Base-by-base conservation (phyloP, 805 yeast species). In the Brettanomyces nanus region DNA sequence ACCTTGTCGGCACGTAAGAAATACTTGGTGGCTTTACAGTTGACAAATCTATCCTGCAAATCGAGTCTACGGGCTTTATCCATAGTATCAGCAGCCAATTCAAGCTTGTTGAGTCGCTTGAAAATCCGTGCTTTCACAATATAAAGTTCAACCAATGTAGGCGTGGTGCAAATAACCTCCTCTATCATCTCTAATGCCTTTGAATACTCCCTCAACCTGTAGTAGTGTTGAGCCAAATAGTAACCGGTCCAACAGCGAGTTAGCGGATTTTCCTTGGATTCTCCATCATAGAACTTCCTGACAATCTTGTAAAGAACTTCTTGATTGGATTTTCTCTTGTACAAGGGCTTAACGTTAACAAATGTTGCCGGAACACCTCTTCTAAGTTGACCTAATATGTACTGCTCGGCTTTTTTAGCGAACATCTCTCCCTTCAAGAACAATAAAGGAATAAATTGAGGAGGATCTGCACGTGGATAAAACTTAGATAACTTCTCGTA, bases 301-400 rank as follows among this genome's bases (percentile, higher is more conserved):
- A 79, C 84, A 40, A 83, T 61, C 25, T 69, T 54, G 42, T 71
- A 77, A 40, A 85, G 69, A 3, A 68, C 45, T 6, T 49, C 45
- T 15, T 58, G 54, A 48, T 61, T 66, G 34, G 54, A 51, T 36
- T 44, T 63, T 35, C 66, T 71, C 39, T 65, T 69, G 61, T 85
- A 85, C 45, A 87, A 66, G 1, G 94, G 84, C 61, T 89, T 87
- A 35, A 92, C 75, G 49, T 85, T 81, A 39, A 81, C 81, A 61
- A 89, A 92, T 4, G 92, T 73, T 1, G 96, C 84, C 4, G 97
- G 97, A 25, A 87, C 92, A 29, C 95, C 94, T 39, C 86, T 72
- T 44, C 70, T 62, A 49, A 92, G 70, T 52, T 80, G 84, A 4
- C 67, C 58, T 4, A 70, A 41, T 33, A 89, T 59, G 55, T 87